These are phyloP conservation scores for Zostera marina DNA, from an alignment of 116 monocot genomes.

Conservation along the genomic window DNA sequence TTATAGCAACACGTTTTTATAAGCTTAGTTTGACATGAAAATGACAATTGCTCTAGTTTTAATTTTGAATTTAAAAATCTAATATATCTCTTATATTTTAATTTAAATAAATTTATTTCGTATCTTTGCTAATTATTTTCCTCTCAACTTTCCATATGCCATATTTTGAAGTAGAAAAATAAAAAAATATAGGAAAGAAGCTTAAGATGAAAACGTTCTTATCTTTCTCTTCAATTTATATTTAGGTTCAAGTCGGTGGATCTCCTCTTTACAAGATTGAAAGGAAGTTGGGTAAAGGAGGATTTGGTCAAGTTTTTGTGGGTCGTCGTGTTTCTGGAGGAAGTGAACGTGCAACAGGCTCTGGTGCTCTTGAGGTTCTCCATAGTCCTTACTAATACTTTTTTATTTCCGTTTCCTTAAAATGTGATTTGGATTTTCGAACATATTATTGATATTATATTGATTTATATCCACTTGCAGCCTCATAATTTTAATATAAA, in stretches of 20 bases:
- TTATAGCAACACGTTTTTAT: too few species aligned
- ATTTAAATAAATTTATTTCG: too few species aligned
- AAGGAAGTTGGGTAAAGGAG: slow-evolving; percentile 84
- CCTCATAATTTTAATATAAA: neutral
- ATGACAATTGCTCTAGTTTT: too few species aligned
- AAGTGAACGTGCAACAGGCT: slow-evolving; percentile 38
- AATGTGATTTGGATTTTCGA: too few species aligned
- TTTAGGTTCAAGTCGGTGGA: slow-evolving; percentile 73
- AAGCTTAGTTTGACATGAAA: too few species aligned
- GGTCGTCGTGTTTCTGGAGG: slow-evolving; percentile 71
- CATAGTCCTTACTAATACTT: slow-evolving; percentile 2
- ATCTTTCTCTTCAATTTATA: neutral
- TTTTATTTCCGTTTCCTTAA: neutral
- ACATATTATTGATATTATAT: neutral
- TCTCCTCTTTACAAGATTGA: slow-evolving; percentile 76
- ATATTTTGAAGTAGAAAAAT: too few species aligned
- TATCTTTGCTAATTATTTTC: too few species aligned
- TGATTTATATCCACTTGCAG: neutral
- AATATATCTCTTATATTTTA: too few species aligned
- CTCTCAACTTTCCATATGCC: too few species aligned
- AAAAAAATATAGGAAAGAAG: too few species aligned
- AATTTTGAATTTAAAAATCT: too few species aligned
- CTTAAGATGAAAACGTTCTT: neutral
- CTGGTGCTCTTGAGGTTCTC: slow-evolving; percentile 56
- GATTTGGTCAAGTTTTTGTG: slow-evolving; percentile 95